Conservation (phyloP, 768 basidiomycete species). For the Paxillus ammoniavirescens region DNA sequence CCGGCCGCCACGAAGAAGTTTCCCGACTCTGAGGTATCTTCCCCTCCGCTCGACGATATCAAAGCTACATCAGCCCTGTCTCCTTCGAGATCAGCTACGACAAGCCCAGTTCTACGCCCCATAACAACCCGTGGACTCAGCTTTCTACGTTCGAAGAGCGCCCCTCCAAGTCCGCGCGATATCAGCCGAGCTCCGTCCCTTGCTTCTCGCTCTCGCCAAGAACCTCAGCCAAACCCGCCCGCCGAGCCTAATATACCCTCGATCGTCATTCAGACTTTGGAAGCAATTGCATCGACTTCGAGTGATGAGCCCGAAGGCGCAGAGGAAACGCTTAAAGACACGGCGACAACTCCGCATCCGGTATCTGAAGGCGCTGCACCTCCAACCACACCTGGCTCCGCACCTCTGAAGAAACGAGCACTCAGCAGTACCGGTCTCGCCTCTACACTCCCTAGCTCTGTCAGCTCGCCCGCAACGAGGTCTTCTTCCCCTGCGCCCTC, state of each 20-base stretch:
- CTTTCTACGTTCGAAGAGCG: slow-evolving; percentile 56
- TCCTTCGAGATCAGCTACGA: slow-evolving; percentile 11
- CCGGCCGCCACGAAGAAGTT: slow-evolving; percentile 32
- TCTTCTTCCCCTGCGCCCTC: slow-evolving; percentile 52
- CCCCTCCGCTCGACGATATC: slow-evolving; percentile 2
- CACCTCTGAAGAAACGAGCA: slow-evolving; percentile 13
- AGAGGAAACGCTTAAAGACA: not conserved
- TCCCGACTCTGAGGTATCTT: slow-evolving; percentile 17
- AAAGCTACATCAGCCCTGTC: not conserved
- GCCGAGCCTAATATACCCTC: not conserved
- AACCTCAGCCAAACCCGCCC: not conserved
- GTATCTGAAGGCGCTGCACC: not conserved
- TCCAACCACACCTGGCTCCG: not conserved
- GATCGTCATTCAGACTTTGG: not conserved
- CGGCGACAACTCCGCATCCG: not conserved
- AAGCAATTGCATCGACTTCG: not conserved
- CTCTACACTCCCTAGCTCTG: slow-evolving; percentile 13
- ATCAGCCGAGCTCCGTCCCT: slow-evolving; percentile 7
- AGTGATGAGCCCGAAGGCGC: slow-evolving; percentile 4
- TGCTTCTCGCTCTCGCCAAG: slow-evolving; percentile 4
- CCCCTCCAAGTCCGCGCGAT: slow-evolving; percentile 52
- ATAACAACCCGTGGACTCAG: slow-evolving; percentile 45
- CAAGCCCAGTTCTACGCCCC: slow-evolving; percentile 36
- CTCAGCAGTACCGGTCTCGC: slow-evolving; percentile 12
- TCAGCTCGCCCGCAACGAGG: slow-evolving; percentile 24